These are phyloP conservation scores for Talaromyces piceae DNA, from an alignment of 2,329 filamentous ascomycete genomes.

Conservation along the genomic window DNA sequence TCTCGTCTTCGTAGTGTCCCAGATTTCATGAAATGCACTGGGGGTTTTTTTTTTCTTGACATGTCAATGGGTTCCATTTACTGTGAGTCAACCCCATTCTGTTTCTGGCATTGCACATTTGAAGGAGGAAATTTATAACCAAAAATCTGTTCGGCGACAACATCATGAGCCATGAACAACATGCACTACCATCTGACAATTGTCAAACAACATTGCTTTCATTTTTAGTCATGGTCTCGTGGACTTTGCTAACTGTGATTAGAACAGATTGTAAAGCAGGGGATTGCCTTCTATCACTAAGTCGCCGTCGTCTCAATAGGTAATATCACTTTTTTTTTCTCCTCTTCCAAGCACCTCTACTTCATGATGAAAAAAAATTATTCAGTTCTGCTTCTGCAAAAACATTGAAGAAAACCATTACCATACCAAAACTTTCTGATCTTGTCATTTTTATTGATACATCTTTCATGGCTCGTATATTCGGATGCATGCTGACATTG, in stretches of 20 bases:
- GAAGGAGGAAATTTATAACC: slow-evolving; percentile 45
- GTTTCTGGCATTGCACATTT: slow-evolving; percentile 15
- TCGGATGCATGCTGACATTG: slow-evolving; percentile 2
- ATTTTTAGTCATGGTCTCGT: not conserved
- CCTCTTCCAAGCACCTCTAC: slow-evolving; percentile 5
- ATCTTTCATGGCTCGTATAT: slow-evolving; percentile 4
- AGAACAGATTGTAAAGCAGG: not conserved
- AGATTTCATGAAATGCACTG: not conserved
- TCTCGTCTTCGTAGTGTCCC: not conserved
- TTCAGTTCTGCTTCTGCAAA: slow-evolving; percentile 60
- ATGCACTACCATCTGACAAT: slow-evolving; percentile 55
- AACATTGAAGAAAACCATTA: slow-evolving; percentile 50
- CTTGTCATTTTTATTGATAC: slow-evolving; percentile 1
- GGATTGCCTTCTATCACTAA: not conserved
- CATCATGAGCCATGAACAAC: slow-evolving; percentile 51
- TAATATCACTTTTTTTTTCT: not conserved
- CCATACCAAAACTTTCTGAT: slow-evolving; percentile 52
- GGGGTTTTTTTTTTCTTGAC: no score
- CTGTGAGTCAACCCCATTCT: no score
- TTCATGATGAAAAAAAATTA: slow-evolving; percentile 43
- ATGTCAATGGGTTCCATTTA: no score
- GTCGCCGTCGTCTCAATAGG: no score
- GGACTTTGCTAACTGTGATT: not conserved
- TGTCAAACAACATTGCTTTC: slow-evolving; percentile 5
- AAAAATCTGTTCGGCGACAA: slow-evolving; percentile 49